A percentile compares a stretch with the other conserved stretches of the same genome.
phyloP scores from a whole-genome alignment of 257 asterid genomes.

The Fraxinus excelsior region DNA sequence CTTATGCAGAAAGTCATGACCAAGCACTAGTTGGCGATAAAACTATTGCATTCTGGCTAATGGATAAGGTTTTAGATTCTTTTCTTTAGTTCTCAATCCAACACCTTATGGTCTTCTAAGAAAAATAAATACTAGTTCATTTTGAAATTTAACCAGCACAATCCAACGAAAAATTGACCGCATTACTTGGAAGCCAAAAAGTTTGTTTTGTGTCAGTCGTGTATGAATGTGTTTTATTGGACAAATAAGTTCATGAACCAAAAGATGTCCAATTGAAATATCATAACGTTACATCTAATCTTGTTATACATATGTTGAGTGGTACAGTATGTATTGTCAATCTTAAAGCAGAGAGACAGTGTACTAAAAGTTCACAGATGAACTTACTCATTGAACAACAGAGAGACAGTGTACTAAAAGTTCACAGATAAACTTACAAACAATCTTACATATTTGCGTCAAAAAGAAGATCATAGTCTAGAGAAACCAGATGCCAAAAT shows the following conservation, averaged over 20 bases:
- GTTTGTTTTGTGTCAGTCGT: neutral
- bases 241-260: neutral
- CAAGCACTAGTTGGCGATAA: conserved; percentile 99
- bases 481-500: neutral
- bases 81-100: neutral
- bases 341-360: neutral
- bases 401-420: neutral
- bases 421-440: neutral
- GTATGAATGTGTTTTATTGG: neutral
- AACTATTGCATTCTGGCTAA: conserved; percentile 98
- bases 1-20: conserved; percentile 97
- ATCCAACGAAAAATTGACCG: neutral
- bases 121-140: neutral
- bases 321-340: neutral
- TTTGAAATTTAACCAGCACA: neutral
- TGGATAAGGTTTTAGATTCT: conserved; percentile 82
- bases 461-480: neutral
- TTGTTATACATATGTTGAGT: neutral
- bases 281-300: neutral
- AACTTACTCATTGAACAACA: neutral
- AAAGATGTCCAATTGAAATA: neutral
- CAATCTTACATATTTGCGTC: conserved; percentile 1
- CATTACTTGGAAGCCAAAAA: neutral
- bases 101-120: neutral
- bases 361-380: neutral